A percentile compares a stretch with the other conserved stretches of the same genome.
Evolutionary conservation across 1,284 basidiomycete species (phyloP).

Genomic region (Termitomyces sp.): DNA sequence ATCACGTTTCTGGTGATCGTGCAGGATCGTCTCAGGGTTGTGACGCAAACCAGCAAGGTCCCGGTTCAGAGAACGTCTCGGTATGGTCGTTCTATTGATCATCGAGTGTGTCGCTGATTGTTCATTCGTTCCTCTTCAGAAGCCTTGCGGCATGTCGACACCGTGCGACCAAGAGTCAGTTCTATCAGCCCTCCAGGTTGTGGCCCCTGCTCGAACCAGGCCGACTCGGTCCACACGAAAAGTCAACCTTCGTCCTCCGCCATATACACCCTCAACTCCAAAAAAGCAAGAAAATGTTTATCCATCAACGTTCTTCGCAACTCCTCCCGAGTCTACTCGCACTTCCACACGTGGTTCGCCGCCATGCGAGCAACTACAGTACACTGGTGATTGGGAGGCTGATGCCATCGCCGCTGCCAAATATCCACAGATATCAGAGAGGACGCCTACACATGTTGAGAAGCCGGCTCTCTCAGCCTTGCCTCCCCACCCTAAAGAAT

Average conservation of each 20-base stretch:
- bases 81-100: background rate
- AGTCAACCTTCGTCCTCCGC: background rate
- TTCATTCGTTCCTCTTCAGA: background rate
- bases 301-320: background rate
- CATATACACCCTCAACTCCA: background rate
- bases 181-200: background rate
- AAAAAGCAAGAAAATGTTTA: background rate
- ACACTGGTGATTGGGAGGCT: conserved; percentile 13
- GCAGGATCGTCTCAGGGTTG: background rate
- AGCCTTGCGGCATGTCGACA: background rate
- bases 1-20: background rate
- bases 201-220: conserved; percentile 6
- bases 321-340: background rate
- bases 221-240: conserved; percentile 1
- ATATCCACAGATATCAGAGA: conserved; percentile 1
- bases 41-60: background rate
- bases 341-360: background rate
- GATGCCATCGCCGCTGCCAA: conserved; percentile 9
- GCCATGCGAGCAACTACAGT: background rate
- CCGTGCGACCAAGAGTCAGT: background rate
- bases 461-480: background rate
- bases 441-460: background rate
- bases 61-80: background rate
- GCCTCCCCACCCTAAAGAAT: background rate
- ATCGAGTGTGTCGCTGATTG: background rate